Evolutionary conservation across 306 rosid species (phyloP).

Genomic region (Pueraria montana): DNA sequence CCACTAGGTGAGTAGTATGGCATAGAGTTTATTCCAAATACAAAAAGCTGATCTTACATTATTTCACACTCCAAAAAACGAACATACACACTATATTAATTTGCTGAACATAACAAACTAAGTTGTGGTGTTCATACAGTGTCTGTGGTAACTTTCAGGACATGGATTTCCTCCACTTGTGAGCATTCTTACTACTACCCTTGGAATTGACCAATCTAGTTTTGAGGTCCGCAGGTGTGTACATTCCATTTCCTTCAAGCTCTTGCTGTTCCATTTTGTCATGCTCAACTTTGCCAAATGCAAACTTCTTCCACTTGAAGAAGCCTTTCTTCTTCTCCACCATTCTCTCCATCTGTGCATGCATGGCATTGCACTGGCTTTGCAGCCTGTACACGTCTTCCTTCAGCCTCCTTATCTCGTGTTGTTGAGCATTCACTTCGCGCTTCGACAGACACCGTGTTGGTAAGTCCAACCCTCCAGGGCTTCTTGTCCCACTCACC

Average conservation of each 20-base stretch:
- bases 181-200: slow-evolving; percentile 49
- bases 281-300: slow-evolving; percentile 35
- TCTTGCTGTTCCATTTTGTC: slow-evolving; percentile 48
- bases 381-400: slow-evolving; percentile 84
- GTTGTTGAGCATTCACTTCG: slow-evolving; percentile 68
- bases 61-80: slow-evolving; percentile 11
- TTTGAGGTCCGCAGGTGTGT: slow-evolving; percentile 73
- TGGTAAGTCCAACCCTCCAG: slow-evolving; percentile 53
- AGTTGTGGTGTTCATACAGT: too few species aligned
- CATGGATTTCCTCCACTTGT: slow-evolving; percentile 85
- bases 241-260: slow-evolving; percentile 52
- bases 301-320: slow-evolving; percentile 82
- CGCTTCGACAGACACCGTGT: slow-evolving; percentile 73
- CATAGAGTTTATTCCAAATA: slow-evolving; percentile 26
- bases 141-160: too few species aligned
- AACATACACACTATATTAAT: background rate
- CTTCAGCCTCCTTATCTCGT: slow-evolving; percentile 74
- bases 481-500: slow-evolving; percentile 65
- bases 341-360: slow-evolving; percentile 72
- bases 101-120: background rate
- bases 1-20: background rate
- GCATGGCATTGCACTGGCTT: slow-evolving; percentile 72
- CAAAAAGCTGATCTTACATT: slow-evolving; percentile 23
- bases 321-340: slow-evolving; percentile 62
- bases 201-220: slow-evolving; percentile 62